phyloP scores from a whole-genome alignment of 2,329 filamentous ascomycete species.

The Didymella lethalis region DNA sequence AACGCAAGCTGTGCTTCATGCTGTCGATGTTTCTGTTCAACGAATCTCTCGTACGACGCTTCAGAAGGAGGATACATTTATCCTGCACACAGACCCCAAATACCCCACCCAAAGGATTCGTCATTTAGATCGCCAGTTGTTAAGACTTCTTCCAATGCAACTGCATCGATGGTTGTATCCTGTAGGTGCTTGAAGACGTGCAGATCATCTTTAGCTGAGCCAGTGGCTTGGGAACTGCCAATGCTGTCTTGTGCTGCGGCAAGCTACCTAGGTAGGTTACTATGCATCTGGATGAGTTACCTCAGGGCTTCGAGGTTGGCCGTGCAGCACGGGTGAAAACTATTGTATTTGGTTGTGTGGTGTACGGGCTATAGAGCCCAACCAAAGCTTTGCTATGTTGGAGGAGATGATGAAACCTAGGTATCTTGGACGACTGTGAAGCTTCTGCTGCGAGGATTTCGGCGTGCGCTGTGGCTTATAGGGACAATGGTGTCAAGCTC shows the following conservation, averaged over 20 bases:
- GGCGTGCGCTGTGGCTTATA: not conserved
- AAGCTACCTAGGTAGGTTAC: constrained; percentile 20
- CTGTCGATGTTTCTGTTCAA: constrained; percentile 23
- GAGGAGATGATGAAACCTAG: constrained; percentile 24
- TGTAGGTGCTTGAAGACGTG: constrained; percentile 27
- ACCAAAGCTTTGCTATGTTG: constrained; percentile 20
- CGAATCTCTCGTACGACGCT: constrained; percentile 12
- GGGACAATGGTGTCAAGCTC: not conserved
- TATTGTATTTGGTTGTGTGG: constrained; percentile 6
- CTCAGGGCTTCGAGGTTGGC: not conserved
- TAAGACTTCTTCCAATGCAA: constrained; percentile 24
- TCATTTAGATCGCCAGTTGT: constrained; percentile 17
- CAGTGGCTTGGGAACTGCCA: constrained; percentile 20
- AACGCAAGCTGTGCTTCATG: constrained; percentile 22
- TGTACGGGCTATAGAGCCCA: constrained; percentile 14
- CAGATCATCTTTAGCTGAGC: constrained; percentile 25
- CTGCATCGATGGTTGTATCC: constrained; percentile 18
- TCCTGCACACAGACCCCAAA: constrained; percentile 29
- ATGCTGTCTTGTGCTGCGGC: constrained; percentile 32
- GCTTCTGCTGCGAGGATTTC: not conserved
- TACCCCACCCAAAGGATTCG: constrained; percentile 32
- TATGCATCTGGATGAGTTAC: constrained; percentile 12
- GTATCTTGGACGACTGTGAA: constrained; percentile 5
- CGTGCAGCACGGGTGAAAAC: constrained; percentile 19
- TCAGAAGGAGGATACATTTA: constrained; percentile 19